Percentiles rank a stretch among this genome's conserved stretches.
Evolutionary conservation across 331 rosid genomes (phyloP).

Genomic region (Erythrophleum ivorense): DNA sequence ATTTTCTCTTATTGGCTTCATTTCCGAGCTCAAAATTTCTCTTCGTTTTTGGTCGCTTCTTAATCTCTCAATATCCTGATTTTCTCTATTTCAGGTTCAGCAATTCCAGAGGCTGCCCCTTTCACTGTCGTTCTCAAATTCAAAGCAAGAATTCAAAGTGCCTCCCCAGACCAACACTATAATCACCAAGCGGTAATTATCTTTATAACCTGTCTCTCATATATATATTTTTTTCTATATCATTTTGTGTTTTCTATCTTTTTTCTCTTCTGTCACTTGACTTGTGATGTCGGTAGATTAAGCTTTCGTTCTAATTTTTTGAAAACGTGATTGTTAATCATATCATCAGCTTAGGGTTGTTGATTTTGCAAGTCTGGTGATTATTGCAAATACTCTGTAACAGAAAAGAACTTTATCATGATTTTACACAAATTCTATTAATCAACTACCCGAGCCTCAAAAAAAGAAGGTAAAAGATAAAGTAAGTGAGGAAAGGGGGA

Average conservation of each 20-base stretch:
- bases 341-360: not conserved
- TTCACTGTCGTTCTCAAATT: slow-evolving; percentile 94
- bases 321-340: not conserved
- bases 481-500: not conserved
- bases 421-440: not conserved
- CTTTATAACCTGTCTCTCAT: too few relatives aligned
- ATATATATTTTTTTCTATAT: not conserved
- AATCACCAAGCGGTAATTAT: slow-evolving; percentile 76
- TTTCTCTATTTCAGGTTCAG: slow-evolving; percentile 62
- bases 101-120: slow-evolving; percentile 94
- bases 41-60: not conserved
- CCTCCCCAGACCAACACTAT: slow-evolving; percentile 97
- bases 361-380: not conserved
- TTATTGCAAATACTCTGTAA: not conserved
- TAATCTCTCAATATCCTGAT: not conserved
- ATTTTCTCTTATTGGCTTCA: not conserved
- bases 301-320: not conserved
- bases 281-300: not conserved
- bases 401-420: not conserved
- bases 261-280: not conserved
- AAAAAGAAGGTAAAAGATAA: not conserved
- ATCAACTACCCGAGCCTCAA: not conserved
- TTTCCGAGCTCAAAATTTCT: too few relatives aligned
- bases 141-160: slow-evolving; percentile 93
- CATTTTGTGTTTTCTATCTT: not conserved